A percentile compares a stretch with the other conserved stretches of the same genome.
These are phyloP conservation scores for Verticillium longisporum DNA, from an alignment of 2,329 filamentous ascomycete genomes.

Conservation along the genomic window DNA sequence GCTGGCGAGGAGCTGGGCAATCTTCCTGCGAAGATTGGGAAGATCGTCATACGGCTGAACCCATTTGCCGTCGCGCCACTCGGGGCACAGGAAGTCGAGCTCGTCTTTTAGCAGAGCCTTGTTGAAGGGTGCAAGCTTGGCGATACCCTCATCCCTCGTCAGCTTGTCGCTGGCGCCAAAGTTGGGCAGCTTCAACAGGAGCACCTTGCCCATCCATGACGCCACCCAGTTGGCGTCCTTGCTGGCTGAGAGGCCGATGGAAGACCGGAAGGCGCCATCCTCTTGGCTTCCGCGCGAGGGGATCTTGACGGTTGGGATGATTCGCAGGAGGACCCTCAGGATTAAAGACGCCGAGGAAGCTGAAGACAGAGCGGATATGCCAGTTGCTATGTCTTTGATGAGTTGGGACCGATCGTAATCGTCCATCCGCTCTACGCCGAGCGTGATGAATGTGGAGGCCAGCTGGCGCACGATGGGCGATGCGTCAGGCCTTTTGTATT, in stretches of 20 bases:
- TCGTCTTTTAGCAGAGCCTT: conserved; percentile 60
- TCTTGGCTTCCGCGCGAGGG: conserved; percentile 74
- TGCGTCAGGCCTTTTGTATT: conserved; percentile 71
- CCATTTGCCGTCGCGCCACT: conserved; percentile 33
- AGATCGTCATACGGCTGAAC: conserved; percentile 23
- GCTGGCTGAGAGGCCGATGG: conserved; percentile 57
- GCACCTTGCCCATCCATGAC: conserved; percentile 67
- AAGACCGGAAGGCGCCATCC: conserved; percentile 59
- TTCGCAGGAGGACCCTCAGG: conserved; percentile 75
- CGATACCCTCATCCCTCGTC: conserved; percentile 8
- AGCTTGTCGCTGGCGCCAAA: conserved; percentile 24
- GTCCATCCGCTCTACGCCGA: conserved; percentile 54
- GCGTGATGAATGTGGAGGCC: conserved; percentile 82
- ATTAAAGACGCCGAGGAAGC: conserved; percentile 45
- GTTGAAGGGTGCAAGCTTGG: conserved; percentile 12
- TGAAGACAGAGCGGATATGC: conserved; percentile 44
- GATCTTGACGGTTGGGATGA: conserved; percentile 64
- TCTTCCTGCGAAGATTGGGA: conserved; percentile 46
- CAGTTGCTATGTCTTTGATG: conserved; percentile 62
- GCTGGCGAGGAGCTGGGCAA: conserved; percentile 68
- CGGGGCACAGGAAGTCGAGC: conserved; percentile 61
- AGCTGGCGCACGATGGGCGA: conserved; percentile 77
- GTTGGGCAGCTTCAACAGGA: conserved; percentile 47
- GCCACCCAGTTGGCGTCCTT: conserved; percentile 71
- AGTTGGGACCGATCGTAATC: conserved; percentile 61